Evolutionary conservation across 805 yeast genomes (phyloP).

Genomic region (Metschnikowia kunwiensis): DNA sequence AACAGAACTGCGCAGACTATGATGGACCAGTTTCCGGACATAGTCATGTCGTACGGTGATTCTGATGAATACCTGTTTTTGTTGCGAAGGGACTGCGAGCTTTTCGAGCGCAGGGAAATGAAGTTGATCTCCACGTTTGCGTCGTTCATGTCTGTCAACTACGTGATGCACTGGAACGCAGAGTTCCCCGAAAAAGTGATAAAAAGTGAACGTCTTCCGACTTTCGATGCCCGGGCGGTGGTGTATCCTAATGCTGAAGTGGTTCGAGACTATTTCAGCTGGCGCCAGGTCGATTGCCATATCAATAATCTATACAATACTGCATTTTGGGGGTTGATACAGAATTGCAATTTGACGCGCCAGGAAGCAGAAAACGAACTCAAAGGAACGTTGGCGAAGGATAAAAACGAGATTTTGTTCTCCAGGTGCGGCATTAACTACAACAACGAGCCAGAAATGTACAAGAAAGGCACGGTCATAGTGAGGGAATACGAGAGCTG

Average conservation of each 20-base stretch:
- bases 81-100: slow-evolving; percentile 54
- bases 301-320: slow-evolving; percentile 94
- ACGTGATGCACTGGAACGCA: slow-evolving; percentile 63
- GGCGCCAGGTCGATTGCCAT: slow-evolving; percentile 97
- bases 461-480: slow-evolving; percentile 73
- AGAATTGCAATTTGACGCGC: slow-evolving; percentile 63
- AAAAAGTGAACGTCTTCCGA: slow-evolving; percentile 59
- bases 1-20: slow-evolving; percentile 72
- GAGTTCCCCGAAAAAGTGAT: slow-evolving; percentile 52
- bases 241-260: slow-evolving; percentile 63
- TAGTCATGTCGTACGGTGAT: slow-evolving; percentile 85
- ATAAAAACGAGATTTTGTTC: slow-evolving; percentile 86
- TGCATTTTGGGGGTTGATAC: slow-evolving; percentile 82
- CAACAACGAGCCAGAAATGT: slow-evolving; percentile 86
- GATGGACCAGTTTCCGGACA: slow-evolving; percentile 64
- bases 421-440: slow-evolving; percentile 78
- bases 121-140: slow-evolving; percentile 81
- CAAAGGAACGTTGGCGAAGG: slow-evolving; percentile 74
- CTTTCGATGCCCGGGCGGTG: slow-evolving; percentile 90
- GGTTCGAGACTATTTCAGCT: slow-evolving; percentile 78
- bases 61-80: slow-evolving; percentile 92
- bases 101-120: slow-evolving; percentile 80
- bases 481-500: slow-evolving; percentile 45
- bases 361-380: slow-evolving; percentile 77
- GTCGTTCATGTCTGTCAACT: slow-evolving; percentile 75